Base-by-base conservation (phyloP, 2,329 filamentous ascomycete genomes). In the Didymella arachidicola region DNA sequence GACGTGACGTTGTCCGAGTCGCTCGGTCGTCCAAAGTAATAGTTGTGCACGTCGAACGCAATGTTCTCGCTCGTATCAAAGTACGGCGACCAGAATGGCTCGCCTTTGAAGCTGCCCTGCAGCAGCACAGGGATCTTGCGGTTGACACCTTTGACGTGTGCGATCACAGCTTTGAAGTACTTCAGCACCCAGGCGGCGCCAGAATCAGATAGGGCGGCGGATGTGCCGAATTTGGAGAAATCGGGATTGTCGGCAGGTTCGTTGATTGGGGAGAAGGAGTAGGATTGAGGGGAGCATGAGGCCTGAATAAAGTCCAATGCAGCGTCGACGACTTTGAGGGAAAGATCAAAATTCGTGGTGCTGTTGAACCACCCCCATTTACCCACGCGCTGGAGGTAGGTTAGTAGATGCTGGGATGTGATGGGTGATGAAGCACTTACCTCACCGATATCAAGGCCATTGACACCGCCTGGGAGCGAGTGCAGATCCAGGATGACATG, bases 221-320 rank as follows among this genome's bases (percentile, higher is more conserved):
- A 61, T 2, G 70, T 71, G 25, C 67, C 75, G 45, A 78, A 78
- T n/a, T 57, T 67, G 7, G 64, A 56, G 32, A 78, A 61, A 57
- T 75, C 59, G 11, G 42, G 48, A 32, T 60, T 76, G 64, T 79
- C 77, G 29, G 62, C 68, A 0, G 75, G 64, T 50, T 79, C 76
- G 62, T 79, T 79, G 62, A 79, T 72, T 5, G 76, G 74, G 3
- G 66, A 69, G 39, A 79, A 59, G 16, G 74, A 77, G 62, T 72
- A 78, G 10, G 66, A 68, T 49, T 75, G 64, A 5, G 67, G 64
- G 18, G 55, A 64, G 12, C 68, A 69, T 5, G 70, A 73, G 10
- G 51, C 52, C 45, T 71, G 54, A 47, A 79, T 72, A 54, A 72
- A 79, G n/a, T 57, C 52, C 12, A 78, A 57, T 1, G 74, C 67